These are phyloP conservation scores for Rhizopus sp. DNA, from an alignment of 371 early-diverging fungal genomes.

Conservation along the genomic window DNA sequence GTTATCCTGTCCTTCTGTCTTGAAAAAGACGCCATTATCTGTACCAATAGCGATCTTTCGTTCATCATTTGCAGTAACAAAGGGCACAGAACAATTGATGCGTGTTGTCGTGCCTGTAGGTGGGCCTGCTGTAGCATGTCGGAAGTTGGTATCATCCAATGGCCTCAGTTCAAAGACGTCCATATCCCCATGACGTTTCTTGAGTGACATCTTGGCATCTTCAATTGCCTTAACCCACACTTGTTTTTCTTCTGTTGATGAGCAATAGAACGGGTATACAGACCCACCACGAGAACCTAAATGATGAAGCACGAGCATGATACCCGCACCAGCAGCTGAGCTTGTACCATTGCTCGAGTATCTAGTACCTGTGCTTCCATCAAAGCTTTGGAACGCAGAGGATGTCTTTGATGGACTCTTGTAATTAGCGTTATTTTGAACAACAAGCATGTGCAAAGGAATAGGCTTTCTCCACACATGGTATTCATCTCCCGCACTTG, in stretches of 20 bases:
- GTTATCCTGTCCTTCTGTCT: conserved; percentile 30
- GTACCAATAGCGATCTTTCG: conserved; percentile 80
- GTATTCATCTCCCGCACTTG: conserved; percentile 57
- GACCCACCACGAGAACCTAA: conserved; percentile 43
- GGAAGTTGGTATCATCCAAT: conserved; percentile 45
- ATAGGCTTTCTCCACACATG: conserved; percentile 70
- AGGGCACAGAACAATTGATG: conserved; percentile 75
- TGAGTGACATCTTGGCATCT: conserved; percentile 64
- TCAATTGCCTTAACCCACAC: conserved; percentile 86
- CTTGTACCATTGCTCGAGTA: not conserved
- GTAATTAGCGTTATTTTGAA: conserved; percentile 28
- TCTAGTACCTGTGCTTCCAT: conserved; percentile 2
- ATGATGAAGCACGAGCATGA: conserved; percentile 36
- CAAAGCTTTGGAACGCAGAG: conserved; percentile 5
- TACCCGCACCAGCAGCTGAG: not conserved
- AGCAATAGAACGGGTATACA: conserved; percentile 44
- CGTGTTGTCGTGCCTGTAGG: conserved; percentile 39
- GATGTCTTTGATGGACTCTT: conserved; percentile 3
- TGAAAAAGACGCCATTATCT: conserved; percentile 77
- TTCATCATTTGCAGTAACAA: conserved; percentile 39
- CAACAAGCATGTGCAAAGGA: conserved; percentile 61
- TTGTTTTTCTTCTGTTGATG: conserved; percentile 74
- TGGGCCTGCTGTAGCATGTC: conserved; percentile 24
- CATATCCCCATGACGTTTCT: conserved; percentile 48
- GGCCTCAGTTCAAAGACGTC: conserved; percentile 69